Evolutionary conservation across 495 filamentous ascomycete species (phyloP).

Genomic region (Niebla homalea): DNA sequence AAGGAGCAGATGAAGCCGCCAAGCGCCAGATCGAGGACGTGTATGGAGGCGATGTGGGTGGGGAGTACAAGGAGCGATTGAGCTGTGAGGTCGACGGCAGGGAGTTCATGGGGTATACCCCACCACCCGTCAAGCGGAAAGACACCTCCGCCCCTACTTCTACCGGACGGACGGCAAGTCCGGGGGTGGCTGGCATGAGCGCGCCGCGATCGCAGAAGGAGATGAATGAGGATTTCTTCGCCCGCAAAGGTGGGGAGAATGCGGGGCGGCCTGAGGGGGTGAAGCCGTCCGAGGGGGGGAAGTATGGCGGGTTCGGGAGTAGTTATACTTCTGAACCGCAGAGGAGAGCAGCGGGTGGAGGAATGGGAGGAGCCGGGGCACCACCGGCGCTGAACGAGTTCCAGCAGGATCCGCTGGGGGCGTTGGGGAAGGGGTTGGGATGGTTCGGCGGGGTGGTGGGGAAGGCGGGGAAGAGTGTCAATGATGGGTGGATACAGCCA

Average conservation of each 20-base stretch:
- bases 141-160: too few relatives aligned
- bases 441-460: conserved; percentile 81
- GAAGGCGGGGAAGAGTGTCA: conserved; percentile 77
- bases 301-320: conserved; percentile 82
- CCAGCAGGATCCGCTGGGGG: conserved; percentile 78
- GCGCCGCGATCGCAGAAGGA: conserved; percentile 35
- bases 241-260: conserved; percentile 68
- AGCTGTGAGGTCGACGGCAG: conserved; percentile 70
- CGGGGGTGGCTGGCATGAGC: neutral
- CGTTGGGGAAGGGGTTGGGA: conserved; percentile 82
- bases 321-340: conserved; percentile 34
- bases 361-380: conserved; percentile 21
- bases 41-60: conserved; percentile 75
- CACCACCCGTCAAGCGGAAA: neutral
- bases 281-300: conserved; percentile 80
- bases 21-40: conserved; percentile 71
- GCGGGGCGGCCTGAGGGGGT: conserved; percentile 56
- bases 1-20: conserved; percentile 25
- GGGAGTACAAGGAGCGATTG: conserved; percentile 91
- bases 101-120: conserved; percentile 42
- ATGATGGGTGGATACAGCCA: conserved; percentile 80
- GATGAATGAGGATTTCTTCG: conserved; percentile 81
- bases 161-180: neutral
- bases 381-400: conserved; percentile 66
- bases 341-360: conserved; percentile 4